Conservation (phyloP, 345 rosid species). For the Rhodamnia rubescens region DNA sequence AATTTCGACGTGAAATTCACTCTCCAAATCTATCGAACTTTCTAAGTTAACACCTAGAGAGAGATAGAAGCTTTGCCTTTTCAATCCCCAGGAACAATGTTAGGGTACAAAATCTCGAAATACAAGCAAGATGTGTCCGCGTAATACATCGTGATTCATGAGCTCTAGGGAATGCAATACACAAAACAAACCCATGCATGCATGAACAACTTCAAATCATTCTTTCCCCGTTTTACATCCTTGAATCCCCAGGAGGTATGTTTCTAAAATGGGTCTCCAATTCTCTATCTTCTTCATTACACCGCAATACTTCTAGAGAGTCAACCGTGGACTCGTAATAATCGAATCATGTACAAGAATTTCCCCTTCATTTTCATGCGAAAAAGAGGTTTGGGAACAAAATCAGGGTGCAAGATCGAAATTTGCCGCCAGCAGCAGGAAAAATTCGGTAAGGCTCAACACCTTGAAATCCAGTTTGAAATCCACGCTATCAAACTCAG, state of each 20-base stretch:
- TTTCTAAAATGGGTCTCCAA: not conserved
- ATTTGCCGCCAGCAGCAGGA: constrained; percentile 42
- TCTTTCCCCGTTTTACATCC: not conserved
- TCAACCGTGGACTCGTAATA: not conserved
- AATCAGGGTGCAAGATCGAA: constrained; percentile 50
- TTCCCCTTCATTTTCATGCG: not conserved
- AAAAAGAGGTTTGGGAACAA: not conserved
- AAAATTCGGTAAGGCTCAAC: constrained; percentile 48
- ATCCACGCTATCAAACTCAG: constrained; percentile 38
- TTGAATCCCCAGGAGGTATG: not conserved
- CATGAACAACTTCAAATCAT: not conserved
- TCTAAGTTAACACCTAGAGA: not conserved
- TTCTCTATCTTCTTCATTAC: not conserved
- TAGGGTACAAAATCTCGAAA: too few relatives aligned
- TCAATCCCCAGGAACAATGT: not conserved
- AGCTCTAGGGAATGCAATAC: not conserved
- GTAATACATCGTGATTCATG: not conserved
- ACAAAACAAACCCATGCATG: not conserved
- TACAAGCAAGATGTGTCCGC: too few relatives aligned
- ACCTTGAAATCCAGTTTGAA: constrained; percentile 70
- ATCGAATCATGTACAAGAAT: not conserved
- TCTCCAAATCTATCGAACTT: not conserved
- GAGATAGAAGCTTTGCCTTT: too few relatives aligned
- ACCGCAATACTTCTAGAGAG: not conserved
- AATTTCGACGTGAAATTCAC: not conserved